Base-by-base conservation (phyloP, 2,329 filamentous ascomycete genomes). In the Hymenoscyphus occultus region DNA sequence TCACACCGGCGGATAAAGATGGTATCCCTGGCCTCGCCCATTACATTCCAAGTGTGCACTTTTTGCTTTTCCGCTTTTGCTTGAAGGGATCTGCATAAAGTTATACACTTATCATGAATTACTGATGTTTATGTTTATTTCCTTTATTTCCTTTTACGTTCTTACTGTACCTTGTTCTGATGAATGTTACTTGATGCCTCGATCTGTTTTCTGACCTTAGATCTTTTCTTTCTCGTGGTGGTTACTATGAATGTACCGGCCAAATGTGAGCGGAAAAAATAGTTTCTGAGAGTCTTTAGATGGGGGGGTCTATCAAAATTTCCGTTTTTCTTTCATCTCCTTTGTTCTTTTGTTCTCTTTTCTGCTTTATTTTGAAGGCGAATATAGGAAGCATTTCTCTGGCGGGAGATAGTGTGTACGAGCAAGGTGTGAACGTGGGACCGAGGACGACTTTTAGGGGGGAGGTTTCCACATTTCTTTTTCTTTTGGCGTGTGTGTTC, bases 21-120 rank as follows among this genome's bases (percentile, higher is more conserved):
- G 64, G n/a, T 60, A 67, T 70, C 70, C 70, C 70, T 72, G 70
- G 65, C 69, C 70, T 72, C 69, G 32, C 5, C 35, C 28, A 56
- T 19, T 19, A 5, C 22, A 31, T 59, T 63, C 32, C 40, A 16
- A 48, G 39, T 59, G 48, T 61, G 42, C 48, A 28, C 22, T 16
- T 57, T 39, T 57, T 16, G 28, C 32, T 57, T n/a, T 14, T 57
- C 54, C 5, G 9, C 28, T 31, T 14, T 35, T 35, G 35, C 35
- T 35, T 10, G 9, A 35, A 10, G 35, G 28, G 54, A 57, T 57
- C 7, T 7, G 32, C 54, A 28, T 7, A 16, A 32, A 13, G 12
- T 56, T 35, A 32, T 56, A n/a, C 54, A 56, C 54, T 5, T 2
- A 57, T 4, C 9, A 57, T 57, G 32, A 19, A 32, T 31, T 57